These are phyloP conservation scores for Lentinula raphanica DNA, from an alignment of 768 basidiomycete genomes.

Conservation along the genomic window DNA sequence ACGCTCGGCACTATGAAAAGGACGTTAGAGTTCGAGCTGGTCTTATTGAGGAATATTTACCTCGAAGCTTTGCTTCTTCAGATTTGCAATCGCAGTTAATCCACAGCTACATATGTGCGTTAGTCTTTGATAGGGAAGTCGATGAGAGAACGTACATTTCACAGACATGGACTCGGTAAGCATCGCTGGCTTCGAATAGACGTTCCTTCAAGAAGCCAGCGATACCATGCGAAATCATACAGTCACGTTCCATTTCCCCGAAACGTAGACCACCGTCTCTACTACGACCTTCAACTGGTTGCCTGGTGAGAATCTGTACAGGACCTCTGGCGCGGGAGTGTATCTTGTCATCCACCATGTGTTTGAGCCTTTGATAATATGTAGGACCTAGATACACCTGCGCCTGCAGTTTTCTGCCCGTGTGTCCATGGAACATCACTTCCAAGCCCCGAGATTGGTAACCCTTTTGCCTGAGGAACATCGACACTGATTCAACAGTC, in stretches of 20 bases:
- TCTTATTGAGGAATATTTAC: conserved; percentile 23
- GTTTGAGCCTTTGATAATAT: conserved; percentile 97
- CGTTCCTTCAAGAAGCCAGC: conserved; percentile 98
- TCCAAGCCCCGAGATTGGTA: conserved; percentile 97
- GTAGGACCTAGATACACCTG: conserved; percentile 98
- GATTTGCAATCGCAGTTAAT: conserved; percentile 93
- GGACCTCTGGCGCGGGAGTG: conserved; percentile 97
- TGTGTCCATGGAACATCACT: conserved; percentile 98
- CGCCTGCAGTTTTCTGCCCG: conserved; percentile 95
- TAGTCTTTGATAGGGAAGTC: conserved; percentile 8
- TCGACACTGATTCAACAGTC: conserved; percentile 97
- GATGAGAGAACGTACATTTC: conserved; percentile 67
- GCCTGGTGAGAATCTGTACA: conserved; percentile 94
- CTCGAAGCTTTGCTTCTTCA: conserved; percentile 99
- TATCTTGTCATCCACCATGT: conserved; percentile 99
- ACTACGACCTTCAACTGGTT: conserved; percentile 98
- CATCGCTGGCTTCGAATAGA: conserved; percentile 88
- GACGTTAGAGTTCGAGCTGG: not conserved
- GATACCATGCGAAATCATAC: conserved; percentile 99
- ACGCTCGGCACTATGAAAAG: conserved; percentile 75
- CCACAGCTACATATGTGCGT: conserved; percentile 61
- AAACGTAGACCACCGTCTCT: conserved; percentile 98
- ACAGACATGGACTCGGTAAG: conserved; percentile 92
- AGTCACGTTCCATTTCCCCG: conserved; percentile 99
- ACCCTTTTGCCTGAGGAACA: conserved; percentile 78